Conservation (phyloP, 2,329 filamentous ascomycete species). For the Teratosphaeria destructans region DNA sequence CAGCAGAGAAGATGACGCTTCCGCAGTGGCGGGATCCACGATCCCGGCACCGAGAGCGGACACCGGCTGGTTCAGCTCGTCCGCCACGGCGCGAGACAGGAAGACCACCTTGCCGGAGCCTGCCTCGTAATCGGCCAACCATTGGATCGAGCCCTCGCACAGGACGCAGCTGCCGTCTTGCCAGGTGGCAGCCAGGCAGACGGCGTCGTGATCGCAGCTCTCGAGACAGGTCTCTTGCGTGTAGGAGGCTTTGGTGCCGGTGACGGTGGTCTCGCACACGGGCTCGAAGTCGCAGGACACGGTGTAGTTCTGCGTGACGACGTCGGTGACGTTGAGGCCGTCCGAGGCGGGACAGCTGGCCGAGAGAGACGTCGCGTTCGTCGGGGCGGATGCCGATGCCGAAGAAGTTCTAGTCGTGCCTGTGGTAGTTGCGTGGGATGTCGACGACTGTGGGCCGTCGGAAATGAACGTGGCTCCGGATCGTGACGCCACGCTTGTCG, state of each 20-base stretch:
- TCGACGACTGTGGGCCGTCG: neutral
- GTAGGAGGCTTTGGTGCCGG: constrained; percentile 5
- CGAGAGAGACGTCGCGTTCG: neutral
- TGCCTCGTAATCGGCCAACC: neutral
- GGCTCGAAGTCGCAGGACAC: constrained; percentile 14
- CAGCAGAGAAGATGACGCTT: neutral
- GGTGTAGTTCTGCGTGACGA: constrained; percentile 15
- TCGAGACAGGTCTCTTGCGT: constrained; percentile 14
- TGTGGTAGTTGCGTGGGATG: neutral
- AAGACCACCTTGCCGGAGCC: neutral
- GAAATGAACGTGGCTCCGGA: neutral
- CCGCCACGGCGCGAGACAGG: neutral
- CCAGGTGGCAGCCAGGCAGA: constrained; percentile 16
- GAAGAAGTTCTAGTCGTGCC: neutral
- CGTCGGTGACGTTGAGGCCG: constrained; percentile 11
- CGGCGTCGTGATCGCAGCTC: constrained; percentile 15
- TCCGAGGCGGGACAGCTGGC: constrained; percentile 13
- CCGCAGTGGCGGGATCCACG: neutral
- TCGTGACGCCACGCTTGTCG: neutral
- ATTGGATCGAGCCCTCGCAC: constrained; percentile 14
- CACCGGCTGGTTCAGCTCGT: neutral
- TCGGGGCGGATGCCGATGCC: constrained; percentile 5
- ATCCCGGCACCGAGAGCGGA: neutral
- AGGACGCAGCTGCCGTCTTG: constrained; percentile 10
- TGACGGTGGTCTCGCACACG: constrained; percentile 10